These are phyloP conservation scores for Tetrahymena malaccensis DNA, from an alignment of 73 alveolate species.

Conservation along the genomic window DNA sequence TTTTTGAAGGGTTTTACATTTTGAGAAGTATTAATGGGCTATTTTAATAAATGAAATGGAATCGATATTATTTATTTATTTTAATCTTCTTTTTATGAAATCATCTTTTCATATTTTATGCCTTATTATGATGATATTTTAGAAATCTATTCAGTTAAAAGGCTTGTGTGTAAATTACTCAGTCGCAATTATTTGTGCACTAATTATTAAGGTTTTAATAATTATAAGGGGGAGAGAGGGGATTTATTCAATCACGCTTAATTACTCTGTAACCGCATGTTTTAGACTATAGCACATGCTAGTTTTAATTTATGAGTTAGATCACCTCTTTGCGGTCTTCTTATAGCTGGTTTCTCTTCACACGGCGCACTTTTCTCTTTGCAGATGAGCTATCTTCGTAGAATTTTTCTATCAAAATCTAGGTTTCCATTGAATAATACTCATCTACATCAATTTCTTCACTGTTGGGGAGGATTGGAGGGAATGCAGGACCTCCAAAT, in stretches of 20 bases:
- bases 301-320: not conserved
- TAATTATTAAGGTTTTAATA: not conserved
- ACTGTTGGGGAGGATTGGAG: not conserved
- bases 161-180: not conserved
- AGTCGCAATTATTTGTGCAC: not conserved
- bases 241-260: not conserved
- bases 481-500: not conserved
- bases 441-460: not conserved
- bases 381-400: not conserved
- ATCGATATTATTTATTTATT: not conserved
- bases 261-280: not conserved
- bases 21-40: not conserved
- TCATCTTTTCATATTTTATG: not conserved
- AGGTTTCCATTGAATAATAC: not conserved
- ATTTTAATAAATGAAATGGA: no score
- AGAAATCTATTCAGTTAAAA: not conserved
- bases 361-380: not conserved
- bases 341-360: not conserved
- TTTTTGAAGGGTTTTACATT: not conserved
- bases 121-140: not conserved
- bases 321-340: not conserved
- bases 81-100: not conserved
- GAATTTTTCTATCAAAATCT: not conserved
- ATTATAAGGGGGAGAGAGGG: not conserved
- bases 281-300: not conserved